Percentiles rank a stretch among this genome's conserved stretches.
phyloP scores from a whole-genome alignment of 495 filamentous ascomycete genomes.

The Talaromyces trachyspermus region DNA sequence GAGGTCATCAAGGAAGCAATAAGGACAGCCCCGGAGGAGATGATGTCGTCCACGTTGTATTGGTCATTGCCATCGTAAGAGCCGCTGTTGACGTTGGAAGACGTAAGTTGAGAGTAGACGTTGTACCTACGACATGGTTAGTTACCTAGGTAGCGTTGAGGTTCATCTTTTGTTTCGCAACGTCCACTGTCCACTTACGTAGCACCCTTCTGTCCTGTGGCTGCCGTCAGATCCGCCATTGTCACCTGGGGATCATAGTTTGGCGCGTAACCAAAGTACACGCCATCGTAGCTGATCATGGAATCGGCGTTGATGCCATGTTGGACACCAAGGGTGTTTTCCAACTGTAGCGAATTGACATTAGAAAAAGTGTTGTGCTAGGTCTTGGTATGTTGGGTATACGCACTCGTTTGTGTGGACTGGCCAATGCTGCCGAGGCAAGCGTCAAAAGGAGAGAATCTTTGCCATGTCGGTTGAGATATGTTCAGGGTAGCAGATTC shows the following conservation, averaged over 20 bases:
- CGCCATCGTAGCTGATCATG: slow-evolving; percentile 1
- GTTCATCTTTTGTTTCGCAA: too few species aligned
- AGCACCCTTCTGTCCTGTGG: background rate
- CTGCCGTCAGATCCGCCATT: background rate
- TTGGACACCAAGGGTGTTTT: background rate
- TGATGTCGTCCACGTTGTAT: slow-evolving; percentile 3
- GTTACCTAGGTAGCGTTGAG: background rate
- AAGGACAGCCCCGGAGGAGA: background rate
- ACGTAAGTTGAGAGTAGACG: background rate
- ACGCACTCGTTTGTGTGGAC: slow-evolving; percentile 1
- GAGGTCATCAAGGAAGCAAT: slow-evolving; percentile 1
- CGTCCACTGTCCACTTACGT: background rate
- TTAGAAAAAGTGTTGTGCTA: background rate
- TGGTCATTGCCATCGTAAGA: background rate
- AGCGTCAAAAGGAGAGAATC: background rate
- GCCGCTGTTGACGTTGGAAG: background rate
- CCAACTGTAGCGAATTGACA: background rate
- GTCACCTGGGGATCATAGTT: slow-evolving; percentile 1
- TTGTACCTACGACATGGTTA: background rate
- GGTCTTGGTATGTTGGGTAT: background rate
- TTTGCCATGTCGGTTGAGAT: background rate
- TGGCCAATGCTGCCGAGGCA: background rate
- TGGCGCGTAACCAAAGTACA: background rate
- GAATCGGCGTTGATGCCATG: slow-evolving; percentile 2
- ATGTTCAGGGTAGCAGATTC: background rate